These are phyloP conservation scores for Moesziomyces parantarcticus DNA, from an alignment of 1,284 basidiomycete genomes.

Conservation along the genomic window DNA sequence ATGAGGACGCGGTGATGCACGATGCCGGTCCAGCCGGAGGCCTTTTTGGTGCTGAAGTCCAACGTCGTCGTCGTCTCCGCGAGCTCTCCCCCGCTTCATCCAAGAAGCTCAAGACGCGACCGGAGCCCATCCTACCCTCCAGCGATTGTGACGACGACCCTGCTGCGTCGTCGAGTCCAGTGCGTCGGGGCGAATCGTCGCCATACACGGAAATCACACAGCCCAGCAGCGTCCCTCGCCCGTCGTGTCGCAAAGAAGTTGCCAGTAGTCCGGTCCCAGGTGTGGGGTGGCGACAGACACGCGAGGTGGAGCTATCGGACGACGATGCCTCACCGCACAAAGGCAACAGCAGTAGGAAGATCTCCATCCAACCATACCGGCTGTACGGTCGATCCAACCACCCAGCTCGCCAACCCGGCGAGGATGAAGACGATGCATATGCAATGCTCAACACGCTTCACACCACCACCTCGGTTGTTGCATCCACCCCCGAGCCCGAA, in stretches of 20 bases:
- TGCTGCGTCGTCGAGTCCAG: constrained; percentile 13
- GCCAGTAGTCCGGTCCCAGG: constrained; percentile 7
- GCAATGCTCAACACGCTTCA: constrained; percentile 10
- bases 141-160: constrained; percentile 12
- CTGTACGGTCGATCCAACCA: constrained; percentile 19
- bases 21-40: constrained; percentile 21
- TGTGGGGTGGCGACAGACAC: constrained; percentile 15
- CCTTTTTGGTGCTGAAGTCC: constrained; percentile 36
- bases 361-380: constrained; percentile 45
- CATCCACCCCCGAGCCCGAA: background rate
- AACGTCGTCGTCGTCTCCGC: constrained; percentile 14
- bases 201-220: constrained; percentile 28
- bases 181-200: constrained; percentile 21
- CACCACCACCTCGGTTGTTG: background rate
- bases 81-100: background rate
- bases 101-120: constrained; percentile 24
- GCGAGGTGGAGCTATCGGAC: constrained; percentile 33
- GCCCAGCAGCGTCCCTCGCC: constrained; percentile 20
- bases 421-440: constrained; percentile 30
- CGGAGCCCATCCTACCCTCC: constrained; percentile 3
- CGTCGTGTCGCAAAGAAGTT: background rate
- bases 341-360: constrained; percentile 8
- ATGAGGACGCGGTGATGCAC: constrained; percentile 23
- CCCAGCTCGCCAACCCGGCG: background rate
- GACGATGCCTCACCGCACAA: constrained; percentile 17